Conservation (phyloP, 1,284 basidiomycete genomes). For the Xerocomus amazonicus region DNA sequence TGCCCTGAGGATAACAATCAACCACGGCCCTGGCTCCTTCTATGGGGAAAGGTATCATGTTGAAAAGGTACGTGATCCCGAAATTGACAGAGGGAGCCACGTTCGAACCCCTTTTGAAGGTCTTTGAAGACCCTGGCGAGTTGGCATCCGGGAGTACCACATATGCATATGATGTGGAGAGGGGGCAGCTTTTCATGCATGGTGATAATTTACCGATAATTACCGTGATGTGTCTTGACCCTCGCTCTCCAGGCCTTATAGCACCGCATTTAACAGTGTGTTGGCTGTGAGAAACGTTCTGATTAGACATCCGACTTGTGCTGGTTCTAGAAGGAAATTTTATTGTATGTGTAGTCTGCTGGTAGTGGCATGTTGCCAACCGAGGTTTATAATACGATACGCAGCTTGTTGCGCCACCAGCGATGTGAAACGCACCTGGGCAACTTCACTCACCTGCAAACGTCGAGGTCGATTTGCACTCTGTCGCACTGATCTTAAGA, state of each 20-base stretch:
- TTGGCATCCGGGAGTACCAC: conserved; percentile 53
- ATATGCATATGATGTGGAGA: conserved; percentile 48
- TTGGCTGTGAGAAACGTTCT: conserved; percentile 12
- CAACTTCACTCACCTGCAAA: too few relatives aligned
- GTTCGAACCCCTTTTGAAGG: conserved; percentile 32
- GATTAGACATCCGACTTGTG: neutral
- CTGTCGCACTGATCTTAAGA: neutral
- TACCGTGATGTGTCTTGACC: conserved; percentile 6
- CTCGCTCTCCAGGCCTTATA: conserved; percentile 24
- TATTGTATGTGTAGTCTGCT: too few relatives aligned
- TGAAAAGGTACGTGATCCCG: conserved; percentile 45
- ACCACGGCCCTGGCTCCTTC: conserved; percentile 47
- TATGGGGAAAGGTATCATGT: conserved; percentile 63
- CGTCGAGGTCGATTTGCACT: neutral
- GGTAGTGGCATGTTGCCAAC: too few relatives aligned
- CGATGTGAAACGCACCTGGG: too few relatives aligned
- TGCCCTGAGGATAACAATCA: conserved; percentile 51
- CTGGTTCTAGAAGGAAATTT: neutral
- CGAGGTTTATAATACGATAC: too few relatives aligned
- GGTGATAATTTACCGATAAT: conserved; percentile 35
- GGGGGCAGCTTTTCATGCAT: conserved; percentile 51
- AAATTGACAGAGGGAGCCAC: neutral
- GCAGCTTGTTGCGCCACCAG: too few relatives aligned
- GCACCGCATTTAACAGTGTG: conserved; percentile 35
- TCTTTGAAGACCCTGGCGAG: conserved; percentile 62